These are phyloP conservation scores for Gremmenia infestans DNA, from an alignment of 2,329 filamentous ascomycete genomes.

Conservation along the genomic window DNA sequence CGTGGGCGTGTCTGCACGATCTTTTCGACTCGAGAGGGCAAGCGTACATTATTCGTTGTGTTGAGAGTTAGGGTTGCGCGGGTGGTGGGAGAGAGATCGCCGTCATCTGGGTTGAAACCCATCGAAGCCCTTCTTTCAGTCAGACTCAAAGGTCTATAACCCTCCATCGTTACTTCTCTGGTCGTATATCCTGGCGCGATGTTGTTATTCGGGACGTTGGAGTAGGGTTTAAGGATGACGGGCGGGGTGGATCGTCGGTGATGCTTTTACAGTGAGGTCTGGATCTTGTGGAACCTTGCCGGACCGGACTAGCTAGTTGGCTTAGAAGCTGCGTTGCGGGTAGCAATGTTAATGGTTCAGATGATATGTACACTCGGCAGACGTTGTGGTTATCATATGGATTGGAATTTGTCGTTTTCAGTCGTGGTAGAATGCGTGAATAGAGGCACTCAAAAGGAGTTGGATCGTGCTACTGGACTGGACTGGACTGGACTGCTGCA, in stretches of 20 bases:
- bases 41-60: conserved; percentile 33
- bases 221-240: neutral
- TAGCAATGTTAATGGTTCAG: neutral
- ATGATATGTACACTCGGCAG: conserved; percentile 4
- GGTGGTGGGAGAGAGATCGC: conserved; percentile 27
- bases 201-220: neutral
- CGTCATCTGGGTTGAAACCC: conserved; percentile 47
- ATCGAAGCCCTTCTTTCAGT: conserved; percentile 57
- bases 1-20: conserved; percentile 46
- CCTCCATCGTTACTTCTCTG: conserved; percentile 23
- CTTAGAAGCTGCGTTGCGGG: too few species aligned
- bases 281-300: neutral
- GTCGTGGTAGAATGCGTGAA: neutral
- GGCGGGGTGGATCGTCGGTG: neutral
- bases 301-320: too few species aligned
- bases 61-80: conserved; percentile 42
- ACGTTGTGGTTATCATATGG: neutral
- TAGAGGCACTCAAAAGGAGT: neutral
- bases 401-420: neutral
- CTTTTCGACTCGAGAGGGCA: conserved; percentile 47
- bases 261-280: neutral
- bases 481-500: neutral
- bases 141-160: conserved; percentile 49
- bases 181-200: neutral
- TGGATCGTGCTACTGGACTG: neutral